These are phyloP conservation scores for Cyclospora cayetanensis DNA, from an alignment of 169 alveolate genomes.

Conservation along the genomic window DNA sequence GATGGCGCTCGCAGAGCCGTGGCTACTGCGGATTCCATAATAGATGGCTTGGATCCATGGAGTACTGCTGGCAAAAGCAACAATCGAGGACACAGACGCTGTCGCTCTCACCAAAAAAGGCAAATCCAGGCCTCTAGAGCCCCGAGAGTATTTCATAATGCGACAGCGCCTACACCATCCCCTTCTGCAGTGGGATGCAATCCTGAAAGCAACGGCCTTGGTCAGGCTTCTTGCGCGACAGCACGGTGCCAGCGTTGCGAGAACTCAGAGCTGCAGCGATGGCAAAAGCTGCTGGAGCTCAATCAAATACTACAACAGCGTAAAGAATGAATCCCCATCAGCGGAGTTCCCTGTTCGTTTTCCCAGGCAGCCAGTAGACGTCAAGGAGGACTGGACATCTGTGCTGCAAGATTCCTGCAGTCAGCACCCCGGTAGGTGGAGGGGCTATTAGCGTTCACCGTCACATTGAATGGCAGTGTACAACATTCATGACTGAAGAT, in stretches of 20 bases:
- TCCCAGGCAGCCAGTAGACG: too few relatives aligned
- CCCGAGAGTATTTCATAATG: neutral
- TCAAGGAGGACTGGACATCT: too few relatives aligned
- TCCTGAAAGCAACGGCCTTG: neutral
- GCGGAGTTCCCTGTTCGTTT: neutral
- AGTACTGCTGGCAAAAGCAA: neutral
- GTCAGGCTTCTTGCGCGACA: neutral
- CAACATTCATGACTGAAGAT: too few relatives aligned
- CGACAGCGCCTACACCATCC: neutral
- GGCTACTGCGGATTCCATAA: neutral
- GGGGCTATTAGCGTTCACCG: too few relatives aligned
- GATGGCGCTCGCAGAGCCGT: neutral
- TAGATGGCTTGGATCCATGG: neutral
- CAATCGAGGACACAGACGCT: neutral
- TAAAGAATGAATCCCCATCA: neutral
- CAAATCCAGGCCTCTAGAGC: neutral
- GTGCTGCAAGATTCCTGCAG: too few relatives aligned
- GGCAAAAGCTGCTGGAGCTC: constrained; percentile 29
- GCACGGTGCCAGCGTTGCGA: neutral
- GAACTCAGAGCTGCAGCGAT: constrained; percentile 8
- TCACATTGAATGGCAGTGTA: too few relatives aligned
- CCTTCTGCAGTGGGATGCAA: neutral
- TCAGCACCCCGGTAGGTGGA: too few relatives aligned
- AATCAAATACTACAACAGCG: neutral
- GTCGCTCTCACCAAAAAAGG: neutral